Evolutionary conservation across 1,139 yeast species (phyloP), one percentile per base, ranked within the genome.

Genomic region (Pichia sp.): DNA sequence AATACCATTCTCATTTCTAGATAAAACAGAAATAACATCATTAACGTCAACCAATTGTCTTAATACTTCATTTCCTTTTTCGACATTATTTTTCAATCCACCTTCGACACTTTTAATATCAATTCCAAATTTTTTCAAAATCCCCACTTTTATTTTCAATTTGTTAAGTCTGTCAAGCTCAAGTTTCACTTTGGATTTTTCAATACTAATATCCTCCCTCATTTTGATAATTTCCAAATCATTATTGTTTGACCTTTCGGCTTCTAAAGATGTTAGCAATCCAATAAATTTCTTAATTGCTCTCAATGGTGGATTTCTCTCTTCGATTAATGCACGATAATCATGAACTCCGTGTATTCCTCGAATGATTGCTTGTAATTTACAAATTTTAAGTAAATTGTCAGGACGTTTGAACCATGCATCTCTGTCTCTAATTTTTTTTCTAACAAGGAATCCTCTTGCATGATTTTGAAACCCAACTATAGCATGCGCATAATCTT

Each of bases 251-350:
- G 42, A 40, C 60, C 80, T 83, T 58, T 87, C 96, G 30, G 68
- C 64, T 47, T 84, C 92, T 47, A 79, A 78, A n/a, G 54, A 92
- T 48, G 87, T 84, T 40, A 92, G 68, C 39, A 92, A 65, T 52
- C 80, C 78, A 1, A 92, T 86, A 64, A 89, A 94, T 48, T 78
- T 81, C 55, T 81, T 76, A 35, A 94, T 82, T 0, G 89, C 86
- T 25, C 80, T 65, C 39, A 94, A 64, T 0, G 95, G 84, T 0
- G 98, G 97, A 56, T 83, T 82, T 39, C 73, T 74, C 61, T 76
- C 80, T 11, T 76, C 73, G 37, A 86, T 77, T 46, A 92, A 70
- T 4, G 86, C 76, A 51, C 75, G 76, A 64, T 87, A 92, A 0
- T 96, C 95, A 39, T 70, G 73, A 28, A 83, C 83, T 44, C 84